These are phyloP conservation scores for Endoconidiophora polonica DNA, from an alignment of 2,329 filamentous ascomycete species.

Conservation along the genomic window DNA sequence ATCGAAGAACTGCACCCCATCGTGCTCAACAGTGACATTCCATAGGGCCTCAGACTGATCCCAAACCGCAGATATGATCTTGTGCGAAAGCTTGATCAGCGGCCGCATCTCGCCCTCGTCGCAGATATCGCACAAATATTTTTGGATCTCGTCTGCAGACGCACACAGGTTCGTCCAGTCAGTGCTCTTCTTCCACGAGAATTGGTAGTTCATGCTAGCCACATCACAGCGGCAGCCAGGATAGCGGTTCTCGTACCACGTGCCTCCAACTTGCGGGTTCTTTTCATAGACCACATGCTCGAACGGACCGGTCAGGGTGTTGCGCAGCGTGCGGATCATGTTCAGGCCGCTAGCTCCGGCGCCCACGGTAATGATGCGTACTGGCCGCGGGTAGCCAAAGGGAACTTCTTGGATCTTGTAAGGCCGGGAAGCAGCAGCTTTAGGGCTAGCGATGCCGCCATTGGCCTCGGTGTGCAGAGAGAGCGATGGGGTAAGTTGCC, in stretches of 20 bases:
- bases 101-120: slow-evolving; percentile 30
- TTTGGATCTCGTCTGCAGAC: slow-evolving; percentile 35
- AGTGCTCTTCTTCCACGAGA: slow-evolving; percentile 42
- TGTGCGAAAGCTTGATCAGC: slow-evolving; percentile 27
- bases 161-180: slow-evolving; percentile 43
- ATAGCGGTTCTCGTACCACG: slow-evolving; percentile 43
- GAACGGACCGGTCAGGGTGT: slow-evolving; percentile 24
- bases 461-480: slow-evolving; percentile 8
- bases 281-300: slow-evolving; percentile 38
- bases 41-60: slow-evolving; percentile 27
- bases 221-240: slow-evolving; percentile 41
- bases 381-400: slow-evolving; percentile 9
- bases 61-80: slow-evolving; percentile 28
- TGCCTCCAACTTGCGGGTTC: slow-evolving; percentile 37
- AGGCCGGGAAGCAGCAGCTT: neutral
- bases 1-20: slow-evolving; percentile 27
- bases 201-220: slow-evolving; percentile 45
- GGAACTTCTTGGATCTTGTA: slow-evolving; percentile 10
- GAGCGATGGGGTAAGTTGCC: slow-evolving; percentile 6
- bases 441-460: neutral
- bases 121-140: slow-evolving; percentile 32
- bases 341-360: slow-evolving; percentile 19
- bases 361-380: slow-evolving; percentile 19
- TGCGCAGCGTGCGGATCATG: slow-evolving; percentile 26
- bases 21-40: slow-evolving; percentile 24